These are phyloP conservation scores for Cetradonia linearis DNA, from an alignment of 495 filamentous ascomycete species.

Conservation along the genomic window DNA sequence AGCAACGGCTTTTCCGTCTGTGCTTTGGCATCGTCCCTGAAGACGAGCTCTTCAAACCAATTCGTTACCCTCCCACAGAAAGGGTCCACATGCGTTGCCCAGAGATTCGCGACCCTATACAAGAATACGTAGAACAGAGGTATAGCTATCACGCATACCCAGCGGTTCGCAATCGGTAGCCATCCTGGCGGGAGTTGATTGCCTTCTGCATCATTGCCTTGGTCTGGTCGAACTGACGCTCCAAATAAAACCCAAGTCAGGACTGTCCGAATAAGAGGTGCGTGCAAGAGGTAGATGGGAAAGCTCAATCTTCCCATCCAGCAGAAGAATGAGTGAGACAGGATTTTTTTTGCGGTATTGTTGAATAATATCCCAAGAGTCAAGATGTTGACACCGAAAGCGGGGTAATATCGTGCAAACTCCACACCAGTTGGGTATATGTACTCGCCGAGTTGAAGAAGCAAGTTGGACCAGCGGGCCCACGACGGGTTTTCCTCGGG, in stretches of 20 bases:
- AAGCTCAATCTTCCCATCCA: constrained; percentile 58
- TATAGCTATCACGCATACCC: constrained; percentile 40
- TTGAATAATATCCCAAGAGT: constrained; percentile 50
- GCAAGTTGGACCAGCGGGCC: constrained; percentile 46
- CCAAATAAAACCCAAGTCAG: constrained; percentile 57
- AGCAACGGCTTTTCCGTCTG: constrained; percentile 32
- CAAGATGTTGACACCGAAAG: constrained; percentile 47
- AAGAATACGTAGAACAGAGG: constrained; percentile 48
- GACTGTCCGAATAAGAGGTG: constrained; percentile 50
- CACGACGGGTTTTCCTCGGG: constrained; percentile 50
- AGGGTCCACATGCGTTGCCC: constrained; percentile 55
- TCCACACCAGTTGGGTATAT: constrained; percentile 48
- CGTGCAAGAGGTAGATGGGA: constrained; percentile 59
- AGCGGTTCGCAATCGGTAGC: constrained; percentile 32
- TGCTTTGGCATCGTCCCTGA: constrained; percentile 43
- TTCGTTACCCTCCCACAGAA: constrained; percentile 51
- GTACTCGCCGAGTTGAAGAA: constrained; percentile 35
- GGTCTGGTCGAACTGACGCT: constrained; percentile 39
- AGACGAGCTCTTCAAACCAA: constrained; percentile 44
- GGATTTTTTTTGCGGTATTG: constrained; percentile 43
- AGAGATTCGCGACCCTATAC: constrained; percentile 46
- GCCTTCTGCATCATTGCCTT: constrained; percentile 34
- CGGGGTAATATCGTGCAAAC: constrained; percentile 40
- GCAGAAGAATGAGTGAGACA: constrained; percentile 48
- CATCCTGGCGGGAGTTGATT: constrained; percentile 35